A percentile compares a stretch with the other conserved stretches of the same genome.
Conservation (phyloP, 2,329 filamentous ascomycete genomes). For the Hypoxylon sp. region DNA sequence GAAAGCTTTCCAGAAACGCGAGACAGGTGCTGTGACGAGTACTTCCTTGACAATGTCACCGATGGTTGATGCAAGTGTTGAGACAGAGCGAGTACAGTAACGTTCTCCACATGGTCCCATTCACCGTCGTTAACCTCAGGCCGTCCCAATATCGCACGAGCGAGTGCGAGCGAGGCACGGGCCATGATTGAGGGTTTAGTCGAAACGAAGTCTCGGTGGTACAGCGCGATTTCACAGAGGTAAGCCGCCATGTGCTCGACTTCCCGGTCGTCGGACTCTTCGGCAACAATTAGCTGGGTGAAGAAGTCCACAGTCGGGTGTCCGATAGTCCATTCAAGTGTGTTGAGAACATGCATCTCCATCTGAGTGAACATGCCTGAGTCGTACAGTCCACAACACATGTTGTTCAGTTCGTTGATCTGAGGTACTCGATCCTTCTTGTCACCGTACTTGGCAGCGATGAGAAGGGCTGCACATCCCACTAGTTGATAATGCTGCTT, state of each 20-base stretch:
- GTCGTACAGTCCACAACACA: slow-evolving; percentile 99
- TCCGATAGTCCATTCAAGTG: slow-evolving; percentile 94
- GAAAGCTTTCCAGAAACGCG: slow-evolving; percentile 69
- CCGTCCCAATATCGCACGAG: slow-evolving; percentile 86
- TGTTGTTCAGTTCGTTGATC: slow-evolving; percentile 96
- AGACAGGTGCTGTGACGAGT: slow-evolving; percentile 68
- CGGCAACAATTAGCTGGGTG: slow-evolving; percentile 86
- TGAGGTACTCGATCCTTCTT: slow-evolving; percentile 99
- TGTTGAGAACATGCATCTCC: slow-evolving; percentile 99
- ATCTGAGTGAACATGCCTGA: slow-evolving; percentile 99
- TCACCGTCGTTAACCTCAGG: slow-evolving; percentile 81
- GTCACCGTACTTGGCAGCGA: slow-evolving; percentile 98
- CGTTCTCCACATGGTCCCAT: slow-evolving; percentile 81
- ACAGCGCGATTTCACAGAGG: slow-evolving; percentile 93
- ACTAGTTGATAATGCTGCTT: slow-evolving; percentile 99
- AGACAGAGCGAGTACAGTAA: slow-evolving; percentile 73
- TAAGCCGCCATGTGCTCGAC: slow-evolving; percentile 96
- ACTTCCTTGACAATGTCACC: slow-evolving; percentile 71
- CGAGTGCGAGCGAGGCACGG: slow-evolving; percentile 85
- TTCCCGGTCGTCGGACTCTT: slow-evolving; percentile 84
- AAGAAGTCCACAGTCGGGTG: slow-evolving; percentile 97
- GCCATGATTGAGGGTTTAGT: slow-evolving; percentile 93
- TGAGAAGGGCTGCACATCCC: slow-evolving; percentile 93
- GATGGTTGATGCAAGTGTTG: slow-evolving; percentile 73
- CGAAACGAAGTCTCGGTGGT: slow-evolving; percentile 97